A percentile compares a stretch with the other conserved stretches of the same genome.
phyloP scores from a whole-genome alignment of 169 alveolate species.

The Plasmodium fragile region DNA sequence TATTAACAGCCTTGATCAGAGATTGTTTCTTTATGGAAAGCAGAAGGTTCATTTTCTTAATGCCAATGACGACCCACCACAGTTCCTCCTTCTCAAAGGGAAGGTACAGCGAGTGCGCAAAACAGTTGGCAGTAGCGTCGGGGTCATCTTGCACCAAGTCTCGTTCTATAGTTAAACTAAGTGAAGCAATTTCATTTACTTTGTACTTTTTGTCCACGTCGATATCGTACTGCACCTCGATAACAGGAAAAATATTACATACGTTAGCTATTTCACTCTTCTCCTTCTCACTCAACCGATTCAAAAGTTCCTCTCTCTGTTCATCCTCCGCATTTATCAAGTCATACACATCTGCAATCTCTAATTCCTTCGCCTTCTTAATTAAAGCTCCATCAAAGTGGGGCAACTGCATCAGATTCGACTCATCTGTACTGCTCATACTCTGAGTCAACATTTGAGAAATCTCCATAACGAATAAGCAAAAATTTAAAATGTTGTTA shows the following conservation, averaged over 20 bases:
- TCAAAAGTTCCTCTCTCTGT: conserved; percentile 90
- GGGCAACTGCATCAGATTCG: conserved; percentile 95
- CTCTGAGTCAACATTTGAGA: conserved; percentile 98
- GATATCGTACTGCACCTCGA: conserved; percentile 85
- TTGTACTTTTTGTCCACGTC: conserved; percentile 77
- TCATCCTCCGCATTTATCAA: conserved; percentile 97
- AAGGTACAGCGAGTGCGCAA: conserved; percentile 94
- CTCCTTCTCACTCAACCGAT: conserved; percentile 85
- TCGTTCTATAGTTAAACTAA: conserved; percentile 76
- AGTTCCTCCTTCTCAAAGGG: conserved; percentile 97
- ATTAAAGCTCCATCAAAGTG: conserved; percentile 88
- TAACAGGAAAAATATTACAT: conserved; percentile 92
- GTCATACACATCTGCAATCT: conserved; percentile 94
- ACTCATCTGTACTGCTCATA: conserved; percentile 87
- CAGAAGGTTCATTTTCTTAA: conserved; percentile 90
- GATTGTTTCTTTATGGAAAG: conserved; percentile 91
- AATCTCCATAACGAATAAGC: conserved; percentile 96
- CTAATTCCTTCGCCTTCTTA: conserved; percentile 87
- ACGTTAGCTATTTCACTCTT: conserved; percentile 89
- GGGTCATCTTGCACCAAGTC: conserved; percentile 85
- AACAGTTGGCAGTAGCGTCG: conserved; percentile 61
- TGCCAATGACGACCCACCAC: conserved; percentile 99
- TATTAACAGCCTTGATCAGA: conserved; percentile 72
- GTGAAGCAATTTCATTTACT: conserved; percentile 56
- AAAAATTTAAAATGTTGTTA: conserved; percentile 95